Evolutionary conservation across 192 early-diverging fungal species (phyloP).

Genomic region (Diversispora epigaea): DNA sequence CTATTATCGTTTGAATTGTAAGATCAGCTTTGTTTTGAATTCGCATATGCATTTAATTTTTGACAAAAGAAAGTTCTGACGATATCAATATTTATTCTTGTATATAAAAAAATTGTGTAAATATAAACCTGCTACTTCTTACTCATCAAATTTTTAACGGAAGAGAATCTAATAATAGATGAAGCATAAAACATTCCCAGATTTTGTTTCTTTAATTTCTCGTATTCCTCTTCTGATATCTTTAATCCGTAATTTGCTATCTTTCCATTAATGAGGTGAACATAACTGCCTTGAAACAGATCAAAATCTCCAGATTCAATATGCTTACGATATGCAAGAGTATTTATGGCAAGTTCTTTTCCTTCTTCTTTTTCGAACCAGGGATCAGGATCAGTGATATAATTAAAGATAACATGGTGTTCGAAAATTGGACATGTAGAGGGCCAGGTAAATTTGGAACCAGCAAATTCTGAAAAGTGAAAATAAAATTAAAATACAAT

Average conservation of each 20-base stretch:
- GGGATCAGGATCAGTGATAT: neutral
- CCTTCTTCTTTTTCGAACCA: neutral
- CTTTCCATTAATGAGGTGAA: neutral
- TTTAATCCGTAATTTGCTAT: neutral
- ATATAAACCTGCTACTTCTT: slow-evolving; percentile 24
- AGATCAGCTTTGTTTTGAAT: neutral
- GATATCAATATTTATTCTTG: neutral
- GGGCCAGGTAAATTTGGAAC: slow-evolving; percentile 7
- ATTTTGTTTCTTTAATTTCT: neutral
- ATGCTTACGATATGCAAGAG: neutral
- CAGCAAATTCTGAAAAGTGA: slow-evolving; percentile 22
- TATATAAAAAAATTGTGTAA: slow-evolving; percentile 9
- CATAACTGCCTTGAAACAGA: neutral
- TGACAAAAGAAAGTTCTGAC: neutral
- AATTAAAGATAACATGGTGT: neutral
- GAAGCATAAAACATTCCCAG: slow-evolving; percentile 4
- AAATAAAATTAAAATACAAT: neutral
- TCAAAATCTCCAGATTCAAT: neutral
- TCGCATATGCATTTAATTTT: slow-evolving; percentile 13
- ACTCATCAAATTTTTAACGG: neutral
- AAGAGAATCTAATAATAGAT: neutral
- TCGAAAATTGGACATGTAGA: neutral
- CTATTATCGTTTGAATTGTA: neutral
- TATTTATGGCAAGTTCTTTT: slow-evolving; percentile 10
- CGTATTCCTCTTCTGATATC: neutral